These are phyloP conservation scores for Firmiana major DNA, from an alignment of 345 rosid genomes.

Conservation along the genomic window DNA sequence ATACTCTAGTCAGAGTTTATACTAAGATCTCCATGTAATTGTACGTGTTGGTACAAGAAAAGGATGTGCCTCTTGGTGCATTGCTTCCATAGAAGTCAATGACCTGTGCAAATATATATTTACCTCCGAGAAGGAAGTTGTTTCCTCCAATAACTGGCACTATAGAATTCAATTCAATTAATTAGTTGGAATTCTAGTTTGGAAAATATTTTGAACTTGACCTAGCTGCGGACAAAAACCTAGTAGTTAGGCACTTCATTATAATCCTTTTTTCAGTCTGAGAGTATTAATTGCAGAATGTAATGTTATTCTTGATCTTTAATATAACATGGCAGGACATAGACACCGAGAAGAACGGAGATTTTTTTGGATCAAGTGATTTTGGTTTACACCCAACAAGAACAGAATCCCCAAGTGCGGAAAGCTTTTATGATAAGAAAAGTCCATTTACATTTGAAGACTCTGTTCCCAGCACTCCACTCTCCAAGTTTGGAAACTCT, in stretches of 20 bases:
- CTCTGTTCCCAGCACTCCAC: constrained; percentile 83
- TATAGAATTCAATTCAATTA: too few relatives aligned
- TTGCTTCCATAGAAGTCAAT: background rate
- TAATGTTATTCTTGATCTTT: background rate
- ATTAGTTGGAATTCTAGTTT: background rate
- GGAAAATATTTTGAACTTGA: background rate
- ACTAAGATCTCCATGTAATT: background rate
- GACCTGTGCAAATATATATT: background rate
- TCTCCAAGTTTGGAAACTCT: constrained; percentile 76
- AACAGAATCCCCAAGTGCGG: constrained; percentile 57
- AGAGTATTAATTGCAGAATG: background rate
- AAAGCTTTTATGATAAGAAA: constrained; percentile 46
- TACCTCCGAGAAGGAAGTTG: background rate
- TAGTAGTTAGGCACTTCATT: background rate
- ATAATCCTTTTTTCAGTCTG: background rate
- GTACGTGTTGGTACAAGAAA: background rate
- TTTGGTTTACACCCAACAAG: constrained; percentile 52
- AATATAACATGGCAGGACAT: constrained; percentile 40
- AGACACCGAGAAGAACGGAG: constrained; percentile 35
- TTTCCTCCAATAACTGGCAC: background rate
- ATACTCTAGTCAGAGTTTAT: background rate
- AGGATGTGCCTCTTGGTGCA: background rate
- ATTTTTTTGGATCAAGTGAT: constrained; percentile 61
- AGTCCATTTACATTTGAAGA: constrained; percentile 72
- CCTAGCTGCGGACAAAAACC: too few relatives aligned